Evolutionary conservation across 208 protist species (phyloP).

Genomic region (Blechomonas ayalai): DNA sequence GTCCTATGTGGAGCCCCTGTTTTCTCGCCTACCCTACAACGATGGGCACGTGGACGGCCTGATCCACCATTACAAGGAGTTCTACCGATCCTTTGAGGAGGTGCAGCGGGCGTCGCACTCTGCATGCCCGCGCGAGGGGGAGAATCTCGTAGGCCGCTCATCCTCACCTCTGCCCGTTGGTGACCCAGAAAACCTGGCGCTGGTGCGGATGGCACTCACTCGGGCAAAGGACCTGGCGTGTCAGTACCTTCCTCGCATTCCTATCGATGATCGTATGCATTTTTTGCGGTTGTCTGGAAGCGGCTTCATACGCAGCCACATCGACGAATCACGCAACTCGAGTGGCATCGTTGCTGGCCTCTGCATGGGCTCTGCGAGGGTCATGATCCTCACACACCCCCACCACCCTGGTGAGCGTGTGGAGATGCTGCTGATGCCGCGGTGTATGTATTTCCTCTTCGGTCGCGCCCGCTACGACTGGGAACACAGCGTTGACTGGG

Average conservation of each 20-base stretch:
- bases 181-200: conserved; percentile 6
- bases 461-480: conserved; percentile 75
- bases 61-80: conserved; percentile 86
- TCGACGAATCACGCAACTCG: conserved; percentile 78
- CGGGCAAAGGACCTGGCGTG: conserved; percentile 31
- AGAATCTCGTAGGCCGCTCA: no score
- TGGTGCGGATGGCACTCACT: conserved; percentile 28
- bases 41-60: conserved; percentile 69
- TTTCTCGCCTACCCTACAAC: conserved; percentile 61
- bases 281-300: conserved; percentile 67
- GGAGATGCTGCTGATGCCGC: conserved; percentile 72
- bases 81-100: conserved; percentile 68
- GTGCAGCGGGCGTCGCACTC: conserved; percentile 23
- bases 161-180: background rate
- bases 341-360: conserved; percentile 72
- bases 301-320: conserved; percentile 76
- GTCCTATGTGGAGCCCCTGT: conserved; percentile 51
- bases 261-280: conserved; percentile 79
- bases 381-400: conserved; percentile 82
- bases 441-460: conserved; percentile 62
- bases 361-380: conserved; percentile 51
- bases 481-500: conserved; percentile 80
- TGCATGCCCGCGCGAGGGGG: no score
- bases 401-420: conserved; percentile 46
- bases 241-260: conserved; percentile 50